Conservation (phyloP, 1,284 basidiomycete species). For the Sutorius eximius region DNA sequence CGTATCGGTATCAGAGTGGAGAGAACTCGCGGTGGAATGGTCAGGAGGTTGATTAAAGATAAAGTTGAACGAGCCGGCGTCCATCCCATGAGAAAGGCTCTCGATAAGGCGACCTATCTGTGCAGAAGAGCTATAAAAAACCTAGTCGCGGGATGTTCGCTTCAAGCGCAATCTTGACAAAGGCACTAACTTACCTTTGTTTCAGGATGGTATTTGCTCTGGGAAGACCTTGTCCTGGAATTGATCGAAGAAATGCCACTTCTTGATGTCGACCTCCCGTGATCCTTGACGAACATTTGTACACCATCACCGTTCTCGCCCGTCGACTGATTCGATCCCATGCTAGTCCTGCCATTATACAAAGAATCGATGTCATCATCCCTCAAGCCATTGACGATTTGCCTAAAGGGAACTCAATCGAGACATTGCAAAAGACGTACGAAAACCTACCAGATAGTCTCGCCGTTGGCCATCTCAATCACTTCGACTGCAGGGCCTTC, state of each 20-base stretch:
- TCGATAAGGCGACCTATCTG: conserved; percentile 82
- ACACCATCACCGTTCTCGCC: conserved; percentile 55
- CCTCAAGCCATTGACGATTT: conserved; percentile 77
- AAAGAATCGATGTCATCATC: conserved; percentile 72
- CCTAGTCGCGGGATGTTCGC: conserved; percentile 42
- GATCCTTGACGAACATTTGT: conserved; percentile 73
- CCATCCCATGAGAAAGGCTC: conserved; percentile 71
- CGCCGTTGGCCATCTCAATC: conserved; percentile 76
- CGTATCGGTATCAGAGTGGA: conserved; percentile 59
- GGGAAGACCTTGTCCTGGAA: conserved; percentile 55
- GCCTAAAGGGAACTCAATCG: conserved; percentile 45
- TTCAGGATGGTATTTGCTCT: conserved; percentile 63
- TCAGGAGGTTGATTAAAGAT: conserved; percentile 41
- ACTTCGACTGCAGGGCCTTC: conserved; percentile 70
- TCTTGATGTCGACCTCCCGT: conserved; percentile 63
- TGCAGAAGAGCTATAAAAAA: conserved; percentile 74
- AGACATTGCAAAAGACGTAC: conserved; percentile 5
- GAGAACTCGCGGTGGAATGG: conserved; percentile 58
- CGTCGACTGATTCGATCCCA: conserved; percentile 70
- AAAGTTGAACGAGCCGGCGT: conserved; percentile 80
- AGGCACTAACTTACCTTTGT: conserved; percentile 61
- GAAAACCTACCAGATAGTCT: conserved; percentile 70
- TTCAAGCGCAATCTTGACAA: conserved; percentile 16
- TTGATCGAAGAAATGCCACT: conserved; percentile 60
- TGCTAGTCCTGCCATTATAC: conserved; percentile 66